phyloP scores from a whole-genome alignment of 805 yeast species.

The Lipomyces yamanashiensis region DNA sequence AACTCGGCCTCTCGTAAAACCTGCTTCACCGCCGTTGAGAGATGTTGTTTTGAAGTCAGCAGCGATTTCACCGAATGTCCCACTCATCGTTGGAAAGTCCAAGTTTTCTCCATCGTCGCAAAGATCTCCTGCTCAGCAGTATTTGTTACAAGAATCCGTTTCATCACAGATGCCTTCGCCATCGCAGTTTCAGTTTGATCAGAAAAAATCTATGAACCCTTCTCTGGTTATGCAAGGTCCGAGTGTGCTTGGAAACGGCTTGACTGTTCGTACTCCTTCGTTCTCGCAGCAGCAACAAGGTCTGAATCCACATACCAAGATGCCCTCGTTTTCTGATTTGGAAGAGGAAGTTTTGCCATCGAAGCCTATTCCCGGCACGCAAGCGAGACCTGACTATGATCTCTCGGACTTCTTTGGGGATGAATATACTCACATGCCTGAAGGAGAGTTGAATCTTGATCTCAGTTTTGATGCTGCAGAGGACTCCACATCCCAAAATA shows the following conservation, averaged over 20 bases:
- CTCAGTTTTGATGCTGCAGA: neutral
- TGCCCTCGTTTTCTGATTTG: neutral
- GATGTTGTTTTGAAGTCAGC: neutral
- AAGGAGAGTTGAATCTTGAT: constrained; percentile 7
- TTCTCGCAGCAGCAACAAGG: neutral
- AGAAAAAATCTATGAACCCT: constrained; percentile 14
- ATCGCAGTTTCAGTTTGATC: constrained; percentile 16
- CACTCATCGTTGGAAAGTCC: constrained; percentile 5
- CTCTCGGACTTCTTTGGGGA: constrained; percentile 5
- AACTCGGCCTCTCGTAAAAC: neutral
- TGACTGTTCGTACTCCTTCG: neutral
- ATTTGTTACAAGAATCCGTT: neutral
- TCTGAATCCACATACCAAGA: neutral
- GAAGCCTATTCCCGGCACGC: neutral
- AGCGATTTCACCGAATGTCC: neutral
- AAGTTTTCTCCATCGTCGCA: constrained; percentile 7
- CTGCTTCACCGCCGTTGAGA: constrained; percentile 1
- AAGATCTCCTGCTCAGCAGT: neutral
- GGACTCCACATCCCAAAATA: constrained; percentile 11
- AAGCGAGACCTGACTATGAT: constrained; percentile 1
- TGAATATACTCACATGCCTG: neutral
- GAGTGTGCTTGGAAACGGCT: neutral
- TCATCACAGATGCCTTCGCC: neutral
- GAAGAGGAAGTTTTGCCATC: constrained; percentile 13
- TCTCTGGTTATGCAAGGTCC: constrained; percentile 1